Evolutionary conservation across 306 rosid species (phyloP), one percentile per base, ranked within the genome.

Genomic region (Glycine latifolia): DNA sequence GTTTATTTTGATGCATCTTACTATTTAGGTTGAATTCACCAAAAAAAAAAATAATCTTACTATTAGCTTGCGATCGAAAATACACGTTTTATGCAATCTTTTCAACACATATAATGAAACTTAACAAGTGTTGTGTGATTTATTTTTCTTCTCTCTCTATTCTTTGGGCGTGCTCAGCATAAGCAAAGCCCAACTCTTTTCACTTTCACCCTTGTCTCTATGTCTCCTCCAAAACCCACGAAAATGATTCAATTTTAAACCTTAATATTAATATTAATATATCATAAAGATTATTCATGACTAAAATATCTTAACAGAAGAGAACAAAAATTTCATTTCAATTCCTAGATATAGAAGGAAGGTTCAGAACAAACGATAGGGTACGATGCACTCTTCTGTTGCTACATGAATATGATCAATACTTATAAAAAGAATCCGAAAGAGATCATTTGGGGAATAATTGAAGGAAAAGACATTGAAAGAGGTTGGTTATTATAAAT

Each of bases 401-500:
- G 67, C n/a, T 41, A 52, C 2, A 16, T n/a, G 47, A 65, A 39
- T 41, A 66, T 1, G 43, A 55, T 39, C 43, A 37, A 10, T 33
- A 82, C 10, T 39, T 0, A 54, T 71, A 59, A 37, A 26, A 43
- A 41, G 65, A 70, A 74, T 43, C 54, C 8, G 7, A 58, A 77
- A 82, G 77, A 47, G 41, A 66, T 44, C 7, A 48, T 10, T 6
- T 48, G 65, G 67, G 49, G 59, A 47, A 44, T 47, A 33, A 48
- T n/a, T 5, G 12, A 71, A 43, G 14, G 10, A 55, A 56, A 46
- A 35, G 46, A 46, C 35, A 67, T 47, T 46, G 37, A 76, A 82
- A 49, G 74, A 56, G 69, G 54, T 62, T 58, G 75, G 67, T 55
- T 56, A 81, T 73, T 48, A 81, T 73, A 59, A 82, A 79, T 62